A percentile compares a stretch with the other conserved stretches of the same genome.
Conservation (phyloP, 106 monocot genomes). For the Acanthochlamys bracteata region DNA sequence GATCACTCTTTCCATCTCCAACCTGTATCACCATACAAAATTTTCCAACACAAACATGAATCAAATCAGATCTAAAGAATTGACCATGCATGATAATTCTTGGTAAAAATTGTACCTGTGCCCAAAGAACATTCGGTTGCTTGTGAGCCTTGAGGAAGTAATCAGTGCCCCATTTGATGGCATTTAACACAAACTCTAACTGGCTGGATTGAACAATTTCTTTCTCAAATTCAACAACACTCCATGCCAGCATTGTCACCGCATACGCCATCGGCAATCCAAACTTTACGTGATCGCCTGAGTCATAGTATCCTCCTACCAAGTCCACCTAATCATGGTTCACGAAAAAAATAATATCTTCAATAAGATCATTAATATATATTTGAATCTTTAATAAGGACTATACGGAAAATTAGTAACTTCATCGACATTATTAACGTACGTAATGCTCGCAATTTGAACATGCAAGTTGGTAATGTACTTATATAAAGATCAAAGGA, state of each 20-base stretch:
- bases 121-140: conserved; percentile 70
- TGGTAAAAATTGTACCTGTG: conserved; percentile 34
- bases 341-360: neutral
- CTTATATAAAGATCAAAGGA: no score
- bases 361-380: no score
- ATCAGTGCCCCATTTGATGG: conserved; percentile 90
- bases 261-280: conserved; percentile 82
- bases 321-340: conserved; percentile 71
- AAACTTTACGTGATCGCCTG: conserved; percentile 95
- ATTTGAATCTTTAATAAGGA: no score
- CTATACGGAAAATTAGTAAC: no score
- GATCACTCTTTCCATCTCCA: conserved; percentile 79
- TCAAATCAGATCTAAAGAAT: no score
- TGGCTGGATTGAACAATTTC: conserved; percentile 53
- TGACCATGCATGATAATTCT: neutral
- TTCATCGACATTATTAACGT: no score
- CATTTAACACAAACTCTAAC: conserved; percentile 41
- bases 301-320: conserved; percentile 91
- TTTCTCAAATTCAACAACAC: conserved; percentile 67
- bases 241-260: conserved; percentile 73
- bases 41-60: neutral
- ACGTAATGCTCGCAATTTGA: no score
- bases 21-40: conserved; percentile 53
- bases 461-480: no score
- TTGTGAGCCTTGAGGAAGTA: conserved; percentile 82